These are phyloP conservation scores for Vaucheria bursata DNA, from an alignment of 352 stramenopile species.

Conservation along the genomic window DNA sequence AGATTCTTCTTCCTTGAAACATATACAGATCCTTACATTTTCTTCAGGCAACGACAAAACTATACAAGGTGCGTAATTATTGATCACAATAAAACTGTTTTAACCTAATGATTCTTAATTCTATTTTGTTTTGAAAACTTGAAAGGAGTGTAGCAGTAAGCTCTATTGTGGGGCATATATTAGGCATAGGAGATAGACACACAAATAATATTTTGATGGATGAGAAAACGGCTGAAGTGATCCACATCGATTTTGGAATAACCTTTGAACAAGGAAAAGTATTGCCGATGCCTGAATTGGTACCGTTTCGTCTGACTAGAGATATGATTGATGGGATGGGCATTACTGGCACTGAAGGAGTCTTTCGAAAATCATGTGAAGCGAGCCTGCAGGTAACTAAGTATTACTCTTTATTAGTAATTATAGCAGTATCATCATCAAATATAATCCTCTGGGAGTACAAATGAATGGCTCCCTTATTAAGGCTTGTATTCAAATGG, in stretches of 20 bases:
- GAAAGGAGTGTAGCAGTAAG: slow-evolving; percentile 83
- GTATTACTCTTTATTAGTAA: neutral
- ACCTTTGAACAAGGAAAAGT: slow-evolving; percentile 95
- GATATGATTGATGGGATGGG: slow-evolving; percentile 99
- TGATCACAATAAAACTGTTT: neutral
- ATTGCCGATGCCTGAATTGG: slow-evolving; percentile 87
- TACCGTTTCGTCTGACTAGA: slow-evolving; percentile 92
- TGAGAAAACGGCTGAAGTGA: slow-evolving; percentile 86
- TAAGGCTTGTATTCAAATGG: too few species aligned
- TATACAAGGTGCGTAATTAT: slow-evolving; percentile 66
- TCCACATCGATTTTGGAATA: slow-evolving; percentile 99
- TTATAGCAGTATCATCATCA: neutral
- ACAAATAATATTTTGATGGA: slow-evolving; percentile 97
- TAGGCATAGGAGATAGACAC: slow-evolving; percentile 96
- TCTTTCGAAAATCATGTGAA: slow-evolving; percentile 87
- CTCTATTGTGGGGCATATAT: slow-evolving; percentile 86
- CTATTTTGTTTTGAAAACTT: neutral
- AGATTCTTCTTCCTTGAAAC: slow-evolving; percentile 95
- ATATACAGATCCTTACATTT: slow-evolving; percentile 81
- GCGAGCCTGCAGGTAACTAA: slow-evolving; percentile 54
- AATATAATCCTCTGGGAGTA: too few species aligned
- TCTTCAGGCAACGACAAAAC: slow-evolving; percentile 76
- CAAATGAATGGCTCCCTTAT: too few species aligned
- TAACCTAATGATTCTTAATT: neutral
- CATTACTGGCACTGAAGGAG: slow-evolving; percentile 83